Evolutionary conservation across 73 alveolate species (phyloP).

Genomic region (Paramecium sonneborni): DNA sequence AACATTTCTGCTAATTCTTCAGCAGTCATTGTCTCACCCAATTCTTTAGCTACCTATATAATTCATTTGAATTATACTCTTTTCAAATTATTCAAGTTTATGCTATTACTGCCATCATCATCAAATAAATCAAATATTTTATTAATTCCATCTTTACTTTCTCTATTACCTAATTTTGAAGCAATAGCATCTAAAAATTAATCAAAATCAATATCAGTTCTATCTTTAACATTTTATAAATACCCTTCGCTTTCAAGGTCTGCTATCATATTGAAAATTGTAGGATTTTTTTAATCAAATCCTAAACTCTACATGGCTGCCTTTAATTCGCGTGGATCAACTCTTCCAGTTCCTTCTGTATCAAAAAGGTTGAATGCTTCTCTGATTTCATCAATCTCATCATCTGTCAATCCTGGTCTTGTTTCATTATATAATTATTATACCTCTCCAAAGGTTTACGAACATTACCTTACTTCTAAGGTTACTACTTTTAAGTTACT

Average conservation of each 20-base stretch:
- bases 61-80: conserved; percentile 61
- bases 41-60: conserved; percentile 79
- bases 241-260: conserved; percentile 91
- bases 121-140: conserved; percentile 92
- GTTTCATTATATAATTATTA: neutral
- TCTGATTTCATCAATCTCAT: conserved; percentile 84
- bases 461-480: neutral
- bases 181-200: conserved; percentile 96
- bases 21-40: conserved; percentile 92
- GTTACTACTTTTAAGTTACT: neutral
- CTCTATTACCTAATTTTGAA: conserved; percentile 92
- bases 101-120: conserved; percentile 85
- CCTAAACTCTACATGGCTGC: conserved; percentile 97
- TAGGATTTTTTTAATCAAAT: conserved; percentile 97
- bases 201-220: conserved; percentile 95
- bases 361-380: conserved; percentile 98
- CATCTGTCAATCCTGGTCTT: conserved; percentile 90
- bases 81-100: conserved; percentile 84
- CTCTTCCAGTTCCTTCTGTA: conserved; percentile 95
- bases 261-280: conserved; percentile 95
- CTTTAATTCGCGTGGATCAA: conserved; percentile 97
- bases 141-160: conserved; percentile 87
- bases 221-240: neutral
- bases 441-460: neutral
- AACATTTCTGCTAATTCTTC: conserved; percentile 92